A percentile compares a stretch with the other conserved stretches of the same genome.
These are phyloP conservation scores for Coprinopsis sp. DNA, from an alignment of 768 basidiomycete species.

Conservation along the genomic window DNA sequence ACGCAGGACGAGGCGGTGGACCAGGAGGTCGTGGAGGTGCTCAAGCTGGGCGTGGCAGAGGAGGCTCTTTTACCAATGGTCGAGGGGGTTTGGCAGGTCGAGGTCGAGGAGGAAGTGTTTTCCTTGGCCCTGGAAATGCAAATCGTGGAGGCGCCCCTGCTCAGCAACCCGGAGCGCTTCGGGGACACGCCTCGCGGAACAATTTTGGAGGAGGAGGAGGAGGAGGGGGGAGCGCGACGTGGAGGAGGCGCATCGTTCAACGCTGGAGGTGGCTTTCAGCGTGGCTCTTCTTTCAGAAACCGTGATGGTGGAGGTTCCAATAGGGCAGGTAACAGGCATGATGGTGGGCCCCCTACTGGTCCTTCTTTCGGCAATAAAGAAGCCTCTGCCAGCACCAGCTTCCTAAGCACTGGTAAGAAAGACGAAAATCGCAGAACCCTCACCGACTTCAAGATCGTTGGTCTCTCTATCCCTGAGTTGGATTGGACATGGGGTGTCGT, in stretches of 20 bases:
- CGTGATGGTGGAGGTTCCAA: conserved; percentile 56
- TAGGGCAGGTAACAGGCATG: conserved; percentile 36
- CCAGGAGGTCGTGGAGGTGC: conserved; percentile 38
- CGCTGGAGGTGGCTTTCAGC: conserved; percentile 39
- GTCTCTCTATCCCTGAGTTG: conserved; percentile 77
- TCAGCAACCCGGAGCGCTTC: conserved; percentile 42
- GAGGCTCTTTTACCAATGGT: conserved; percentile 44
- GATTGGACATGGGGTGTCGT: conserved; percentile 83
- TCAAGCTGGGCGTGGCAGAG: conserved; percentile 44
- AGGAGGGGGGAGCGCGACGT: conserved; percentile 60
- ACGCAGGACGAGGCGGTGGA: conserved; percentile 27
- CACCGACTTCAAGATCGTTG: conserved; percentile 97
- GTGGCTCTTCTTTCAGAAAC: conserved; percentile 51
- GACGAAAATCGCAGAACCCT: conserved; percentile 88
- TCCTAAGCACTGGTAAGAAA: conserved; percentile 61
- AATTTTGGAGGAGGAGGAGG: conserved; percentile 65
- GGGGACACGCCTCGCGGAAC: conserved; percentile 62
- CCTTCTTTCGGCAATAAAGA: conserved; percentile 49
- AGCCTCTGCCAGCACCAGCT: conserved; percentile 38
- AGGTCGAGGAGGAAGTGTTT: conserved; percentile 28
- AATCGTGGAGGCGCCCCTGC: conserved; percentile 42
- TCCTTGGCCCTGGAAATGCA: conserved; percentile 30
- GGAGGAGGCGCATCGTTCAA: conserved; percentile 58
- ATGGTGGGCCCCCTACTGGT: conserved; percentile 34
- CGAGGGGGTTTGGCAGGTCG: conserved; percentile 40